phyloP scores from a whole-genome alignment of 495 filamentous ascomycete genomes.

The Xylaria acuta region DNA sequence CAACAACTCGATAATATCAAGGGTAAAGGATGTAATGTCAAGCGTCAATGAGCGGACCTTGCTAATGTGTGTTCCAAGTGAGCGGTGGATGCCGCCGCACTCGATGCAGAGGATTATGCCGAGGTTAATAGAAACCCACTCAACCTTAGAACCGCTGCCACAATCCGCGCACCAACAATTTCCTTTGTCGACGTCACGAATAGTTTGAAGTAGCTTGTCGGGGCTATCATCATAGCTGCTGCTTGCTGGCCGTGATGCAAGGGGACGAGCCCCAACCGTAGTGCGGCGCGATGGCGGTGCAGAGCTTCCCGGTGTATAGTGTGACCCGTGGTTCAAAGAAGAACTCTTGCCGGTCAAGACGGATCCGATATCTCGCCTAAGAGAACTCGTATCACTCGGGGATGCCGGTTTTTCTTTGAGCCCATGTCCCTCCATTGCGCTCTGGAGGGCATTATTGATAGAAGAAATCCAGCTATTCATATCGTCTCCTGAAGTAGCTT shows the following conservation, averaged over 20 bases:
- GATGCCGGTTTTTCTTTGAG: conserved; percentile 57
- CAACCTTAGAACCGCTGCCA: conserved; percentile 86
- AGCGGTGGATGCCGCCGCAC: conserved; percentile 96
- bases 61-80: conserved; percentile 95
- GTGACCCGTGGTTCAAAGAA: conserved; percentile 67
- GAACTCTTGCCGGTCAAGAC: conserved; percentile 93
- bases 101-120: conserved; percentile 97
- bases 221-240: conserved; percentile 78
- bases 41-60: conserved; percentile 96
- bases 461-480: conserved; percentile 97
- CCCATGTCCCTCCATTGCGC: conserved; percentile 85
- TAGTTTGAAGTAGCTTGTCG: conserved; percentile 79
- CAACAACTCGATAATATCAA: conserved; percentile 94
- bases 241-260: conserved; percentile 68
- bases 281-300: conserved; percentile 76
- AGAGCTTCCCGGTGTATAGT: conserved; percentile 57
- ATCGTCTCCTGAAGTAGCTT: conserved; percentile 96
- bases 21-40: conserved; percentile 93
- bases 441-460: conserved; percentile 97
- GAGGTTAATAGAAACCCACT: conserved; percentile 99
- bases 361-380: conserved; percentile 83
- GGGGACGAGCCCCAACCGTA: conserved; percentile 86
- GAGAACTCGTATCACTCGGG: conserved; percentile 59
- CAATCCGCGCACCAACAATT: conserved; percentile 97
- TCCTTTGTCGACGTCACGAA: conserved; percentile 89